phyloP scores from a whole-genome alignment of 1,139 yeast genomes.

The Geotrichum aggregatum region DNA sequence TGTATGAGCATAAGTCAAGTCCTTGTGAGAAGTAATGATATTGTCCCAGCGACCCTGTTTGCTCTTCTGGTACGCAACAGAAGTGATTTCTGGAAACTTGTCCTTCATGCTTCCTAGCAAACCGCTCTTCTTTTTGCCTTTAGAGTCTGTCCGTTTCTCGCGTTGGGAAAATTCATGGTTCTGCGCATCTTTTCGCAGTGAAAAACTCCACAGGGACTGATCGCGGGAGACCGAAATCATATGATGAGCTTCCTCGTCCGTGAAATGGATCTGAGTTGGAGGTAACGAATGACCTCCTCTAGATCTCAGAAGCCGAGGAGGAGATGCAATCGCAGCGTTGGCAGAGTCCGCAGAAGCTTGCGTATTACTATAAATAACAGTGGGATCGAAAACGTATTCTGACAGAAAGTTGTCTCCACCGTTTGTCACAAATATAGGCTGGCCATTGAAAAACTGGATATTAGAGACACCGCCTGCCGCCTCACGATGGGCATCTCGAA shows the following conservation, averaged over 20 bases:
- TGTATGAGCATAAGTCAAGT: slow-evolving; percentile 78
- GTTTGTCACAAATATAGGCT: slow-evolving; percentile 82
- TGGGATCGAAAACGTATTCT: slow-evolving; percentile 91
- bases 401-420: slow-evolving; percentile 90
- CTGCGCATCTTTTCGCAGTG: slow-evolving; percentile 93
- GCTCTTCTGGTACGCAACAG: slow-evolving; percentile 69
- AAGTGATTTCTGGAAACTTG: slow-evolving; percentile 72
- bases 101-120: slow-evolving; percentile 45
- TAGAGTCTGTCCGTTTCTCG: slow-evolving; percentile 38
- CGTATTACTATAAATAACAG: slow-evolving; percentile 46
- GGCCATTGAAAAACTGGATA: slow-evolving; percentile 79
- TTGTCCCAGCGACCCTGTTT: slow-evolving; percentile 95
- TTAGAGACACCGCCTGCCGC: slow-evolving; percentile 75
- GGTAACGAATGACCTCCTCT: slow-evolving; percentile 97
- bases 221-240: slow-evolving; percentile 85
- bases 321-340: slow-evolving; percentile 65
- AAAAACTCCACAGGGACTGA: slow-evolving; percentile 82
- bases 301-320: slow-evolving; percentile 87
- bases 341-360: slow-evolving; percentile 39
- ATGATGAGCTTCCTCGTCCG: slow-evolving; percentile 78
- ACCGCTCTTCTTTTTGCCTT: slow-evolving; percentile 43
- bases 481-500: slow-evolving; percentile 68
- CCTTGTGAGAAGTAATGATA: slow-evolving; percentile 85
- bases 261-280: slow-evolving; percentile 71
- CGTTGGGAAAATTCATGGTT: slow-evolving; percentile 90